These are phyloP conservation scores for Chrysoporthe austroafricana DNA, from an alignment of 2,329 filamentous ascomycete species.

Conservation along the genomic window DNA sequence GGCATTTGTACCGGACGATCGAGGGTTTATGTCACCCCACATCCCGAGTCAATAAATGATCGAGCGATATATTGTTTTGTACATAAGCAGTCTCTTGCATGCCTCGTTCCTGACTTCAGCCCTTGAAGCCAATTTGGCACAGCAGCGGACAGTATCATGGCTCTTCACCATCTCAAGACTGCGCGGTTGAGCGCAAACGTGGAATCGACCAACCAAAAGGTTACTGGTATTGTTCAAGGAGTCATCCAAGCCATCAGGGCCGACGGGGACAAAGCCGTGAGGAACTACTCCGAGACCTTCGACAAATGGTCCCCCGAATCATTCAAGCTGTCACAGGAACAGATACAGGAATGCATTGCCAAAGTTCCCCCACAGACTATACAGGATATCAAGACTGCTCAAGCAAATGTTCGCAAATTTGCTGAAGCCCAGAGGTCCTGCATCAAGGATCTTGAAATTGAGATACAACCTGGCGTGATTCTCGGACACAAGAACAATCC, in stretches of 20 bases:
- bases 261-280: not conserved
- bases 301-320: not conserved
- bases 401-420: constrained; percentile 53
- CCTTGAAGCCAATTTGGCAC: not conserved
- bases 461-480: constrained; percentile 53
- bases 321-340: not conserved
- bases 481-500: constrained; percentile 56
- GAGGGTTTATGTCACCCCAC: not conserved
- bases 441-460: constrained; percentile 54
- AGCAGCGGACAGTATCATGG: not conserved
- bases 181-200: not conserved
- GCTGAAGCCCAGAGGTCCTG: constrained; percentile 50
- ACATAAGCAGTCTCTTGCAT: not conserved
- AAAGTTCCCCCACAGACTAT: constrained; percentile 41
- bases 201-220: not conserved
- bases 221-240: not conserved
- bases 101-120: not conserved
- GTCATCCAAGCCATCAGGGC: not conserved
- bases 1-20: not conserved
- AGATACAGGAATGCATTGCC: not conserved
- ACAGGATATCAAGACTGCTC: constrained; percentile 46
- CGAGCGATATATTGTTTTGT: not conserved
- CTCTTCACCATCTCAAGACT: not conserved
- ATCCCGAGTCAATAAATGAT: not conserved
- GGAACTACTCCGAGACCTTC: not conserved